Evolutionary conservation across 1,139 yeast species (phyloP).

Genomic region (Candida sp.): DNA sequence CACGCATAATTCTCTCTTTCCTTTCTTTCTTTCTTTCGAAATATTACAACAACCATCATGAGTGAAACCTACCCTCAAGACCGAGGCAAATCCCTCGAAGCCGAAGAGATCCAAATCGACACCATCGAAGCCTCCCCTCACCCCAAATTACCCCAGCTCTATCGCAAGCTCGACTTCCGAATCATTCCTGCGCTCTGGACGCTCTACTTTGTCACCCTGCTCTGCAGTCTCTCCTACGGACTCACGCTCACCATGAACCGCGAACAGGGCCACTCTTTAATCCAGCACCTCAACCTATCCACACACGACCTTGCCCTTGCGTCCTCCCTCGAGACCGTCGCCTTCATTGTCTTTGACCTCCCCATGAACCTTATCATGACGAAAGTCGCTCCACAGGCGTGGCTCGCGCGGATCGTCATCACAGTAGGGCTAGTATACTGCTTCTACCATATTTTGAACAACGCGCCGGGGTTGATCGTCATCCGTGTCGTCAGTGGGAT

Average conservation of each 20-base stretch:
- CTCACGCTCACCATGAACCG: constrained; percentile 82
- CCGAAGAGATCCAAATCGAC: constrained; percentile 9
- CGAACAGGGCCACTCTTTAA: constrained; percentile 63
- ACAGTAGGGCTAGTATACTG: constrained; percentile 79
- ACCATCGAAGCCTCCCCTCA: no score
- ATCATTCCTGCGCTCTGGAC: constrained; percentile 88
- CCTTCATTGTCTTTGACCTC: constrained; percentile 81
- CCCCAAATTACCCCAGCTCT: constrained; percentile 19
- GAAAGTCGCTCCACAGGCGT: constrained; percentile 79
- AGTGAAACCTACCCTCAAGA: neutral
- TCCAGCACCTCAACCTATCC: constrained; percentile 53
- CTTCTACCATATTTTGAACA: constrained; percentile 65
- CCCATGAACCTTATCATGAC: constrained; percentile 92
- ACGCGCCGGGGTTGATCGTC: constrained; percentile 67
- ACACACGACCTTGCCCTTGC: constrained; percentile 72
- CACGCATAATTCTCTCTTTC: no score
- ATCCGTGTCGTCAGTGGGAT: constrained; percentile 76
- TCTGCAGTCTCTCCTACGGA: constrained; percentile 80
- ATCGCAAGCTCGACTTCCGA: constrained; percentile 67
- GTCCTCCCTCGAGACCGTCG: constrained; percentile 82
- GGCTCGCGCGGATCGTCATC: constrained; percentile 81
- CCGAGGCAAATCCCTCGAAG: constrained; percentile 8
- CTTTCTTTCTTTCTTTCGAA: no score
- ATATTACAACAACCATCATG: neutral
- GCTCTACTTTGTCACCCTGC: constrained; percentile 78